Conservation (phyloP, 257 asterid genomes). For the Solanum pennellii region DNA sequence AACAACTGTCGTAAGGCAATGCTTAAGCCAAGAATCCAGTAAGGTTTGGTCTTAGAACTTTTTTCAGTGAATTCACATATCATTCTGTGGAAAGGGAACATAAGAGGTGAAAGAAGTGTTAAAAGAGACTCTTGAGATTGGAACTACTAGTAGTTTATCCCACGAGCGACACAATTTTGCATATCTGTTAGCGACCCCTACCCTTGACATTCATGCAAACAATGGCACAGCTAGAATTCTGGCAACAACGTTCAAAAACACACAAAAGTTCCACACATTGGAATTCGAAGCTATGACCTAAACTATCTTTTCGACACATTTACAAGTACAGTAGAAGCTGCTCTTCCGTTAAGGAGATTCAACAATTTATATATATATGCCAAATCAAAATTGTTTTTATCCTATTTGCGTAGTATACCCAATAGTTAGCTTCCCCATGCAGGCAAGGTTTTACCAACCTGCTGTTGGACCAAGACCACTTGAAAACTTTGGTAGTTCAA, state of each 20-base stretch:
- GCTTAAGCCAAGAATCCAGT: slow-evolving; percentile 58
- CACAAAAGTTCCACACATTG: background rate
- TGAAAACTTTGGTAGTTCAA: background rate
- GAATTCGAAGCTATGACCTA: background rate
- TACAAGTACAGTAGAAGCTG: background rate
- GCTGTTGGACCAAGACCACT: background rate
- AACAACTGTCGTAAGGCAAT: slow-evolving; percentile 59
- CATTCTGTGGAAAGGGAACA: background rate
- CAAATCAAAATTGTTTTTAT: background rate
- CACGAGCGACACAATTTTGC: background rate
- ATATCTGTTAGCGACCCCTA: background rate
- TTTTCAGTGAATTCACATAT: background rate
- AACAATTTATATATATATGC: background rate
- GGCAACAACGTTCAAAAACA: background rate
- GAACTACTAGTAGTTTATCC: background rate
- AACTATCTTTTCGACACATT: background rate
- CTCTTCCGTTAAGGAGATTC: background rate
- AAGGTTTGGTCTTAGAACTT: slow-evolving; percentile 49
- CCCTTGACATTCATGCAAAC: background rate
- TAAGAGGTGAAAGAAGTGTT: background rate
- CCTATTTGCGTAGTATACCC: background rate
- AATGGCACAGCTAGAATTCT: background rate
- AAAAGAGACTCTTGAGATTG: background rate
- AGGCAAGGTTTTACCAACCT: background rate
- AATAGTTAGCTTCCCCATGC: background rate